Conservation (phyloP, 495 filamentous ascomycete species). For the Collariella sp. region DNA sequence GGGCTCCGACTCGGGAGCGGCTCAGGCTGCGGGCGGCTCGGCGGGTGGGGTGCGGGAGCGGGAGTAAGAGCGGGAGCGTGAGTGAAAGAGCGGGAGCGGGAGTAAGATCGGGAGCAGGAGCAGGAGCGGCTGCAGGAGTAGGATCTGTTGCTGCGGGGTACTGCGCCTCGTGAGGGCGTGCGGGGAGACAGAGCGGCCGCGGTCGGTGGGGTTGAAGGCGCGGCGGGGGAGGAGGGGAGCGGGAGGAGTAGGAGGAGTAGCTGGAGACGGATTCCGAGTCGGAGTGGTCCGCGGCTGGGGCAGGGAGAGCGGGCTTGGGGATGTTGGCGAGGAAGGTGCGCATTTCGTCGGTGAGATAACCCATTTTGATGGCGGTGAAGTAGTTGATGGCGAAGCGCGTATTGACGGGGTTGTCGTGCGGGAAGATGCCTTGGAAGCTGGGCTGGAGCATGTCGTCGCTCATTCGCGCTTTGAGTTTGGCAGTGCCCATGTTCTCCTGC, state of each 20-base stretch:
- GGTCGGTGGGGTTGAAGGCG: slow-evolving; percentile 19
- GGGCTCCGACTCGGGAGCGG: slow-evolving; percentile 19
- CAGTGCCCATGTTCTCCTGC: slow-evolving; percentile 74
- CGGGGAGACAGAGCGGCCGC: slow-evolving; percentile 30
- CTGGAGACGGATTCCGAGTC: slow-evolving; percentile 56
- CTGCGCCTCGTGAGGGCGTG: slow-evolving; percentile 30
- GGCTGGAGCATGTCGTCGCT: slow-evolving; percentile 69
- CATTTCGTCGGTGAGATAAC: slow-evolving; percentile 90
- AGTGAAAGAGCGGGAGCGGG: slow-evolving; percentile 32
- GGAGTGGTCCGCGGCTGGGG: slow-evolving; percentile 47
- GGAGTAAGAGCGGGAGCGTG: slow-evolving; percentile 26
- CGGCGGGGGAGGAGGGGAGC: slow-evolving; percentile 34
- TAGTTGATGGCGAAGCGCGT: slow-evolving; percentile 98
- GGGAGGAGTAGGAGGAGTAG: slow-evolving; percentile 55
- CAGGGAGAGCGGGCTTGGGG: slow-evolving; percentile 65
- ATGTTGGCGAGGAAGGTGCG: slow-evolving; percentile 78
- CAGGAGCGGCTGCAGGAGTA: slow-evolving; percentile 27
- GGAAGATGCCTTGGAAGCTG: slow-evolving; percentile 82
- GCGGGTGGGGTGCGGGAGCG: slow-evolving; percentile 25
- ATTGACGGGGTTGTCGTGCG: slow-evolving; percentile 75
- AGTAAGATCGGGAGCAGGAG: slow-evolving; percentile 28
- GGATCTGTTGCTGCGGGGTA: slow-evolving; percentile 23
- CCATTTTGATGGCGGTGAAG: slow-evolving; percentile 96
- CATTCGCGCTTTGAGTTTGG: slow-evolving; percentile 64
- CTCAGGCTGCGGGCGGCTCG: slow-evolving; percentile 12